Evolutionary conservation across 495 filamentous ascomycete genomes (phyloP), one percentile per base, ranked within the genome.

Genomic region (Symbiotaphrina buchneri): DNA sequence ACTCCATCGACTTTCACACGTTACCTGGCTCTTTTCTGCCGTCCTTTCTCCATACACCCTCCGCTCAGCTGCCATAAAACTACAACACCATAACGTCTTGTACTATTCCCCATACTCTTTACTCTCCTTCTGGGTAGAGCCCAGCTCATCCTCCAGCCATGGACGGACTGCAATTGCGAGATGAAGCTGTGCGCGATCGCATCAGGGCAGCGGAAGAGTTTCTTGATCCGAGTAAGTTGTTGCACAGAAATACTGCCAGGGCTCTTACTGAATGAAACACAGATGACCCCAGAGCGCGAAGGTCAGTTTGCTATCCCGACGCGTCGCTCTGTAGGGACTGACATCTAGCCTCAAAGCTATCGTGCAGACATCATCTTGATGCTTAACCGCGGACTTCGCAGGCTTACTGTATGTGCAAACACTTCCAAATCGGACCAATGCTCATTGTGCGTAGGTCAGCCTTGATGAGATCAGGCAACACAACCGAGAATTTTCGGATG

Each of bases 391-490:
- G 77, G 74, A 37, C 56, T 79, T 41, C 65, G 78, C 37, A 63
- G 84, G 44, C 61, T 73, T 33, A 61, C 53, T 33, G 68, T 68
- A 42, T 34, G 61, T 48, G 25, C 11, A 24, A 30, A 49, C 27
- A 22, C 35, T 31, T 34, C 5, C 11, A 8, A 2, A 10, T 10
- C 18, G 22, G 3, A 11, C 10, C 18, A 13, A 31, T 19, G 23
- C 29, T 39, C 4, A 44, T 38, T 11, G 7, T 6, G 8, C 5
- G 63, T 18, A 81, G 54, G 78, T 97, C 43, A 92, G 82, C 57
- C 64, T 99, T 36, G 90, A 95, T 54, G 82, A 94, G 46, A 77
- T 95, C 47, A 64, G 90, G 48, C 65, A 77, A 38, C 84, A 93
- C 55, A 91, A 78, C 46, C 53, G 74, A 36, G 80, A 87, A 40